These are phyloP conservation scores for Populus deltoides DNA, from an alignment of 345 rosid genomes.

Conservation along the genomic window DNA sequence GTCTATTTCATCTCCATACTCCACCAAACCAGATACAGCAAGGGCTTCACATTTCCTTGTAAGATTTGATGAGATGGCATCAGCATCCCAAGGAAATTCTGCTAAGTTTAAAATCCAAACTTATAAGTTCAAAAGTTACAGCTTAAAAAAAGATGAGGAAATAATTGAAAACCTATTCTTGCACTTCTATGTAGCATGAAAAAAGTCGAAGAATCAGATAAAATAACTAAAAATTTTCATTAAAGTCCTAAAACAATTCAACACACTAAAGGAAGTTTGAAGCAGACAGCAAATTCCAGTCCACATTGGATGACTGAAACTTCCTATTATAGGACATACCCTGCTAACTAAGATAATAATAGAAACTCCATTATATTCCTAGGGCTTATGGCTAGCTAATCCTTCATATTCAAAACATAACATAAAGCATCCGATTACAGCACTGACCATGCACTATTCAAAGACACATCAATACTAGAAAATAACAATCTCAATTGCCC, in stretches of 20 bases:
- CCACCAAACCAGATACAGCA: conserved; percentile 89
- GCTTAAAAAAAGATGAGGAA: neutral
- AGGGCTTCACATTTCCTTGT: conserved; percentile 83
- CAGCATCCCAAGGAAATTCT: conserved; percentile 70
- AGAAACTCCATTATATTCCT: no score
- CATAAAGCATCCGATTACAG: no score
- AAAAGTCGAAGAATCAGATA: neutral
- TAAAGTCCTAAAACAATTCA: neutral
- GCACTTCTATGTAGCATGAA: neutral
- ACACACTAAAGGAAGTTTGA: neutral
- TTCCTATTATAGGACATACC: no score
- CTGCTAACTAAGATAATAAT: no score
- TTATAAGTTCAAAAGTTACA: conserved; percentile 5
- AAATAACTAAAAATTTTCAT: neutral
- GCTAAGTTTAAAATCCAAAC: conserved; percentile 27
- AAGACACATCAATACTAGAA: no score
- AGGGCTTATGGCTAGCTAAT: no score
- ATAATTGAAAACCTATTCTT: neutral
- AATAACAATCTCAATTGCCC: no score
- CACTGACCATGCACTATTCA: no score
- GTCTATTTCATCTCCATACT: conserved; percentile 93
- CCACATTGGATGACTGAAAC: no score
- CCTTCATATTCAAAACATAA: no score
- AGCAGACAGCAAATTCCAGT: neutral
- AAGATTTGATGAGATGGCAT: conserved; percentile 58